phyloP scores from a whole-genome alignment of 2,329 filamentous ascomycete genomes.

The Pseudogymnoascus destructans region DNA sequence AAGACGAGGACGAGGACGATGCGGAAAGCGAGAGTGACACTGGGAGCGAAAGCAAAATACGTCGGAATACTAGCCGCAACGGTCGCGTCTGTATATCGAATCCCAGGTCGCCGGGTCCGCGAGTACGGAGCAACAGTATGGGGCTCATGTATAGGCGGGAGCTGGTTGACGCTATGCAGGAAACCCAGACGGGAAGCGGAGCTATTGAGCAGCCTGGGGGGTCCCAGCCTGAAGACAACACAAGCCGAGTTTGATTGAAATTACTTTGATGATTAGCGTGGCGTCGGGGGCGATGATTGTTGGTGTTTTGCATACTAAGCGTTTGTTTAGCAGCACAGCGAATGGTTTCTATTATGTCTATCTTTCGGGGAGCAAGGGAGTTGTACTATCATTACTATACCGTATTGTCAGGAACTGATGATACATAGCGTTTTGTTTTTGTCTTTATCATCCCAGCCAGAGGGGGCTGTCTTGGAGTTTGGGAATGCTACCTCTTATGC shows the following conservation, averaged over 20 bases:
- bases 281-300: background rate
- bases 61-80: background rate
- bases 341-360: background rate
- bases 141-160: conserved; percentile 24
- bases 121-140: conserved; percentile 24
- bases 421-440: background rate
- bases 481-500: background rate
- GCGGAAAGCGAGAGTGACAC: conserved; percentile 13
- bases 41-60: conserved; percentile 13
- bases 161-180: background rate
- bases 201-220: background rate
- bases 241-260: background rate
- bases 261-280: background rate
- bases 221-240: background rate
- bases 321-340: background rate
- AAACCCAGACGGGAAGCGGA: background rate
- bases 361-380: background rate
- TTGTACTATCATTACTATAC: background rate
- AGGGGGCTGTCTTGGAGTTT: background rate
- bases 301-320: background rate
- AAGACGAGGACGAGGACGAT: conserved; percentile 12
- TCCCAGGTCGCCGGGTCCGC: conserved; percentile 24
- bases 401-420: background rate
- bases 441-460: background rate
- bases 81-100: conserved; percentile 25